Evolutionary conservation across 345 rosid genomes (phyloP), one percentile per base, ranked within the genome.

Genomic region (Corchorus olitorius): DNA sequence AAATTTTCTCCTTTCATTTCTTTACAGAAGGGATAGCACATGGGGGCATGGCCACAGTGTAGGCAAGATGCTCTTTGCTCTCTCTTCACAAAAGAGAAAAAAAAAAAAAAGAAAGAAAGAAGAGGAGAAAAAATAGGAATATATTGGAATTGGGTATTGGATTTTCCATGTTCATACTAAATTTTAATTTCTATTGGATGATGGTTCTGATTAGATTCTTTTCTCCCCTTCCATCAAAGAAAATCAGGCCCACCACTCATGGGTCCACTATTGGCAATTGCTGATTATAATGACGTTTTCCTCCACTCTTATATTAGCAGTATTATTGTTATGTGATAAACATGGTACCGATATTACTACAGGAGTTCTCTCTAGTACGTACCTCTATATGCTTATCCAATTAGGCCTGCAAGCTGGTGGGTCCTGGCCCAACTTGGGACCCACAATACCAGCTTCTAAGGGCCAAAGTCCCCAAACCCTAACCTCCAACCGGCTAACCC

Each of bases 21-120:
- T 93, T 93, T 93, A 93, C 97, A 91, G 89, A 86, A 81, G 82
- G 89, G 96, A 89, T 84, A 72, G 93, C 97, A 93, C 96, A 91
- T 91, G 96, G 92, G 87, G 73, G 89, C 81, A 86, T 84, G 94
- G 88, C 89, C 92, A 80, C 70, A 68, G 76, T 78, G 88, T 86
- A 85, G 69, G 84, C 81, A 80, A 90, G 92, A 90, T 88, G 90
- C 91, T 86, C 91, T 79, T 88, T 83, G 87, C 81, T 88, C 85
- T 78, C 79, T 74, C 84, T 64, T 83, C 85, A 13, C 20, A 45
- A 65, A 19, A 64, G 64, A 35, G 13, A 55, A 79, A 5, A 16
- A 15, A 50, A 9, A 1, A 27, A 27, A 27, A 1, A 64, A 75
- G 58, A 41, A 50, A 9, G 27, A 27, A 27, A 27, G 27, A 64